phyloP scores from a whole-genome alignment of 805 yeast genomes.

The Yamadazyma tumulicola region DNA sequence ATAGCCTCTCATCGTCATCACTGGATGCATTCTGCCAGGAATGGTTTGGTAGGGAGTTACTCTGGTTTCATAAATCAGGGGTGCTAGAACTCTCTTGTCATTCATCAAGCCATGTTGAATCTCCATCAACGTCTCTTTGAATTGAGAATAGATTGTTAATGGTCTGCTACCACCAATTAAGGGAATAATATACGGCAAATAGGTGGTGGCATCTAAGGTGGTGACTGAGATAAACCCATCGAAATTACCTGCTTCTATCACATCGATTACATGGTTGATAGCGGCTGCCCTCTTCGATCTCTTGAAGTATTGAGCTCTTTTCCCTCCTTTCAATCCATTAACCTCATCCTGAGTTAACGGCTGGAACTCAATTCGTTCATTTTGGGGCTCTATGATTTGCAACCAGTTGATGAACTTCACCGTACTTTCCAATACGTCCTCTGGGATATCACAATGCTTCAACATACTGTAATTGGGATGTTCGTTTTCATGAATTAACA shows the following conservation, averaged over 20 bases:
- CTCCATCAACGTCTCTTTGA: slow-evolving; percentile 74
- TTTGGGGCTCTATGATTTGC: slow-evolving; percentile 79
- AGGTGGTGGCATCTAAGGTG: slow-evolving; percentile 63
- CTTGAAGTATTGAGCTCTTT: slow-evolving; percentile 64
- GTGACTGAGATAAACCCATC: slow-evolving; percentile 76
- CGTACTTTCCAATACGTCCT: slow-evolving; percentile 48
- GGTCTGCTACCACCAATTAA: slow-evolving; percentile 83
- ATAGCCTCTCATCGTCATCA: slow-evolving; percentile 88
- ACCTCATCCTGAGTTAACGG: slow-evolving; percentile 51
- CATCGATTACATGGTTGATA: slow-evolving; percentile 46
- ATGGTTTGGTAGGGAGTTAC: slow-evolving; percentile 89
- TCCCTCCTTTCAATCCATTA: slow-evolving; percentile 52
- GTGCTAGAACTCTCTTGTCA: slow-evolving; percentile 75
- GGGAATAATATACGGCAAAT: slow-evolving; percentile 60
- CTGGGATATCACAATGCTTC: slow-evolving; percentile 61
- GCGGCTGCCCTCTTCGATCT: slow-evolving; percentile 56
- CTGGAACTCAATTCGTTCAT: slow-evolving; percentile 45
- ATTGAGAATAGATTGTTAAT: slow-evolving; percentile 75
- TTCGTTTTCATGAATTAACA: slow-evolving; percentile 86
- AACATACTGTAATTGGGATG: slow-evolving; percentile 79
- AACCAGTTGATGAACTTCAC: slow-evolving; percentile 71
- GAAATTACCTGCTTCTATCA: slow-evolving; percentile 51
- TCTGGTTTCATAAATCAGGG: slow-evolving; percentile 75
- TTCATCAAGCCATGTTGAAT: slow-evolving; percentile 63
- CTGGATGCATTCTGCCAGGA: slow-evolving; percentile 91